A percentile compares a stretch with the other conserved stretches of the same genome.
These are phyloP conservation scores for Kluyveromyces lactis DNA, from an alignment of 805 yeast species.

Conservation along the genomic window DNA sequence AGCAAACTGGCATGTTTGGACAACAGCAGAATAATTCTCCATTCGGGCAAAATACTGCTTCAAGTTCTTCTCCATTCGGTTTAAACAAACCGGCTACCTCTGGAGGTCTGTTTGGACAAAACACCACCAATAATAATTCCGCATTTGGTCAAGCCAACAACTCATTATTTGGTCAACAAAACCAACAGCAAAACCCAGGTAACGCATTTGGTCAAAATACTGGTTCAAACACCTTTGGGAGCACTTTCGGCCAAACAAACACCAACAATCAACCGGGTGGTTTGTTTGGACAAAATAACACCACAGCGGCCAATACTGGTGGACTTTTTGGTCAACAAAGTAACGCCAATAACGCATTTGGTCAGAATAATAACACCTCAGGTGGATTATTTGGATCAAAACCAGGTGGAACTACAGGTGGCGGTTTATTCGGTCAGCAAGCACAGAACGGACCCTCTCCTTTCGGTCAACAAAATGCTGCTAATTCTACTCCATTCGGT, in stretches of 20 bases:
- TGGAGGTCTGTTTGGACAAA: slow-evolving; percentile 25
- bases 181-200: slow-evolving; percentile 14
- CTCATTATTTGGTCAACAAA: slow-evolving; percentile 26
- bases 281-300: slow-evolving; percentile 29
- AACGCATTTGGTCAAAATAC: slow-evolving; percentile 13
- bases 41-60: slow-evolving; percentile 16
- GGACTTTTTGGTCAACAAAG: slow-evolving; percentile 32
- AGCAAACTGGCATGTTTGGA: slow-evolving; percentile 8
- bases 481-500: slow-evolving; percentile 31
- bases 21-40: slow-evolving; percentile 8
- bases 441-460: slow-evolving; percentile 14
- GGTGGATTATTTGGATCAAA: slow-evolving; percentile 30
- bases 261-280: slow-evolving; percentile 12
- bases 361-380: slow-evolving; percentile 5
- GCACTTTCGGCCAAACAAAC: slow-evolving; percentile 5
- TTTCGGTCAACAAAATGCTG: slow-evolving; percentile 32
- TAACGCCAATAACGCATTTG: slow-evolving; percentile 7
- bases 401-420: slow-evolving; percentile 17
- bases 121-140: slow-evolving; percentile 17
- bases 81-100: slow-evolving; percentile 22
- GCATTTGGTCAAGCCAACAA: slow-evolving; percentile 24
- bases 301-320: slow-evolving; percentile 24
- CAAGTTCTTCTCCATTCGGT: slow-evolving; percentile 36
- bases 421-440: slow-evolving; percentile 27
- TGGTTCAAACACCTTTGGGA: slow-evolving; percentile 22